These are phyloP conservation scores for Trichosporon ovoides DNA, from an alignment of 1,284 basidiomycete species.

Conservation along the genomic window DNA sequence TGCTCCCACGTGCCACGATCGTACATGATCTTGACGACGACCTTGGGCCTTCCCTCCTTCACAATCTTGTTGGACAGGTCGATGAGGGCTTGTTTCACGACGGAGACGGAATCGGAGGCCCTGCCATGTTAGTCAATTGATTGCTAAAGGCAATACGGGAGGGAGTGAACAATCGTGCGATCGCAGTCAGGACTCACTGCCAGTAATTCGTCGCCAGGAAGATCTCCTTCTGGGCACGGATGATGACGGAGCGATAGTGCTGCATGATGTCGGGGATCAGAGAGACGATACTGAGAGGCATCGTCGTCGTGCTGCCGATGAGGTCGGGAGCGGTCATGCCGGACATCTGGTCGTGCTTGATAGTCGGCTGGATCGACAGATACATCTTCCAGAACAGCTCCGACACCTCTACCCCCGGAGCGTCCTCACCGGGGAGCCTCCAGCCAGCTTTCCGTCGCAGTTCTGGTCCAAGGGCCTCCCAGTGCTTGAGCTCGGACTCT, in stretches of 20 bases:
- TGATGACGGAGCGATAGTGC: slow-evolving; percentile 56
- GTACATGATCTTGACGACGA: slow-evolving; percentile 61
- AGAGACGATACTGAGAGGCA: slow-evolving; percentile 52
- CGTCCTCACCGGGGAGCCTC: slow-evolving; percentile 39
- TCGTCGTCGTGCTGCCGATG: slow-evolving; percentile 55
- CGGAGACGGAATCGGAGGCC: slow-evolving; percentile 54
- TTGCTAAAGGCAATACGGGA: too few relatives aligned
- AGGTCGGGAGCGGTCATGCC: slow-evolving; percentile 56
- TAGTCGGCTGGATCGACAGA: slow-evolving; percentile 53
- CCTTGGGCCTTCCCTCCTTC: slow-evolving; percentile 52
- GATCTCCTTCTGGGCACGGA: slow-evolving; percentile 56
- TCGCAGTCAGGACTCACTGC: slow-evolving; percentile 50
- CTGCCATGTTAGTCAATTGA: slow-evolving; percentile 24
- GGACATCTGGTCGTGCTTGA: slow-evolving; percentile 54
- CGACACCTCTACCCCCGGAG: slow-evolving; percentile 38
- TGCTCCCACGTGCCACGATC: slow-evolving; percentile 60
- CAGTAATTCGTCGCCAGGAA: slow-evolving; percentile 61
- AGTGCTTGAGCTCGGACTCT: slow-evolving; percentile 29
- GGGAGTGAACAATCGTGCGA: neutral
- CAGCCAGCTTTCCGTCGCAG: slow-evolving; percentile 43
- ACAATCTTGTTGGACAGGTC: slow-evolving; percentile 55
- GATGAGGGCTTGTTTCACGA: slow-evolving; percentile 55
- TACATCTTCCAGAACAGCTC: slow-evolving; percentile 54
- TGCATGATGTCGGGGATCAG: slow-evolving; percentile 61
- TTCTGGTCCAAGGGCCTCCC: slow-evolving; percentile 31